These are phyloP conservation scores for Penicillium fimorum DNA, from an alignment of 495 filamentous ascomycete genomes.

Conservation along the genomic window DNA sequence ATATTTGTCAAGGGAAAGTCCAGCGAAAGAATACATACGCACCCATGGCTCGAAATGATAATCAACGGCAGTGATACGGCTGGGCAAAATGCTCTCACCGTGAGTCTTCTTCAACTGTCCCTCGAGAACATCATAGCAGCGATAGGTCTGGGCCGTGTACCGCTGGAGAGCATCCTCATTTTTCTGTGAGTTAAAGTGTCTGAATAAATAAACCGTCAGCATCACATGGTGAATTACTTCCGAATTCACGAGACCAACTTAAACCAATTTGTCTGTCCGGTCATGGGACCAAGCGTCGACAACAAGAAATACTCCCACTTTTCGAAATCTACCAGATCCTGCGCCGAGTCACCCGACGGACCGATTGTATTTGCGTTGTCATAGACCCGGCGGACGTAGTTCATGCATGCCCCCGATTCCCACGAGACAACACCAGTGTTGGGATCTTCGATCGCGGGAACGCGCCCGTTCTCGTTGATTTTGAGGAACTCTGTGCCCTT, in stretches of 20 bases:
- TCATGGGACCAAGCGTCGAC: conserved; percentile 43
- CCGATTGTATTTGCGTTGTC: conserved; percentile 27
- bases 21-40: conserved; percentile 36
- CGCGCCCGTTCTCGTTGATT: conserved; percentile 88
- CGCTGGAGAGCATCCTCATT: conserved; percentile 42
- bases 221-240: background rate
- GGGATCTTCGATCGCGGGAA: conserved; percentile 63
- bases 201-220: background rate
- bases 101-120: conserved; percentile 39
- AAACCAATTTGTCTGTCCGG: conserved; percentile 45
- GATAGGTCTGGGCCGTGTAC: conserved; percentile 38
- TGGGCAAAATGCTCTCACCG: conserved; percentile 37
- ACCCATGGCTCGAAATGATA: conserved; percentile 50
- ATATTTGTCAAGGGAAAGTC: conserved; percentile 42
- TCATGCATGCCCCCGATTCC: conserved; percentile 42
- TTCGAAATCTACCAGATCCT: conserved; percentile 45
- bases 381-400: conserved; percentile 38
- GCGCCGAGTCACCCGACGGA: conserved; percentile 31
- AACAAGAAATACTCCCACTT: conserved; percentile 49
- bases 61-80: conserved; percentile 39
- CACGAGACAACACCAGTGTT: conserved; percentile 44
- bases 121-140: conserved; percentile 44
- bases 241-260: conserved; percentile 13
- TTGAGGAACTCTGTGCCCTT: conserved; percentile 69
- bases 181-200: conserved; percentile 29